Evolutionary conservation across 148 eudicot genomes (phyloP).

Genomic region (Heliamphora exappendiculata): DNA sequence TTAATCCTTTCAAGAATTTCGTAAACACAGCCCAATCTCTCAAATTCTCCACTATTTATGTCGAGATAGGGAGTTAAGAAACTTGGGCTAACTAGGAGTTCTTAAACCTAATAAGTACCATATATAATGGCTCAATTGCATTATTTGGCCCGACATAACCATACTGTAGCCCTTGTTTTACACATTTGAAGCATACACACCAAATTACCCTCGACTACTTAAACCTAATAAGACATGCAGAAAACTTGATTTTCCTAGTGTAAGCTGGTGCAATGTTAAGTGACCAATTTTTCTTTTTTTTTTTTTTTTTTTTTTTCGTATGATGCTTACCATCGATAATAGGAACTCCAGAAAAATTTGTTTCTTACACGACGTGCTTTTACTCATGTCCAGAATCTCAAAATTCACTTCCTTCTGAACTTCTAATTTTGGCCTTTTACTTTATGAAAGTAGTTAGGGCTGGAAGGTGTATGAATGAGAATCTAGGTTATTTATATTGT

Average conservation of each 20-base stretch:
- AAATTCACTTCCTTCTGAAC: background rate
- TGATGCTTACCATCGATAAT: background rate
- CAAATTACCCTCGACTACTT: background rate
- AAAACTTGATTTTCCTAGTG: background rate
- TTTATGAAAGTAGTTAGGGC: background rate
- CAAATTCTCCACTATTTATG: background rate
- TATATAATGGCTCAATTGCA: background rate
- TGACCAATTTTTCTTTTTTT: background rate
- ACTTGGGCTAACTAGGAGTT: background rate
- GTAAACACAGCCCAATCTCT: background rate
- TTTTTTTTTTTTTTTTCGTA: background rate
- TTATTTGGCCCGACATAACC: background rate
- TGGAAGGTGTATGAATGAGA: background rate
- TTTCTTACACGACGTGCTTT: background rate
- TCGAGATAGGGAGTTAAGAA: background rate
- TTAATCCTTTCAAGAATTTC: background rate
- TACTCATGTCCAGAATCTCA: background rate
- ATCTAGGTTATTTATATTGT: background rate
- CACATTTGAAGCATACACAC: background rate
- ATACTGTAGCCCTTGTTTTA: background rate
- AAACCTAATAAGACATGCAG: background rate
- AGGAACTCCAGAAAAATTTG: background rate
- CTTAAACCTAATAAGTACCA: background rate
- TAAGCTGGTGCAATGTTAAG: background rate
- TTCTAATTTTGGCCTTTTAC: background rate